Conservation (phyloP, 2,329 filamentous ascomycete genomes). For the Hypoxylon sp. region DNA sequence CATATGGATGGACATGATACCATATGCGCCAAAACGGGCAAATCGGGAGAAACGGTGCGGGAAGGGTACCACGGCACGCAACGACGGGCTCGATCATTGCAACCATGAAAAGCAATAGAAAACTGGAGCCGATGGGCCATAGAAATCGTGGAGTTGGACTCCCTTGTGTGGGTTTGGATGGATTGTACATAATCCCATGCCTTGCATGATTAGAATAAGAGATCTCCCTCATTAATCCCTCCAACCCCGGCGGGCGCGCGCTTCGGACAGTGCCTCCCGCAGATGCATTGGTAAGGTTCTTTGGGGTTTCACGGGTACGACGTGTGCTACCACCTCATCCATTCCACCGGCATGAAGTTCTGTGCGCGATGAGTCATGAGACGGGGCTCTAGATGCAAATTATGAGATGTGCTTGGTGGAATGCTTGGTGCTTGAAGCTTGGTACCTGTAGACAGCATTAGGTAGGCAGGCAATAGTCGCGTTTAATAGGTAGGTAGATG, state of each 20-base stretch:
- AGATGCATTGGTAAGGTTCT: slow-evolving; percentile 34
- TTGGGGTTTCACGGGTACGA: slow-evolving; percentile 31
- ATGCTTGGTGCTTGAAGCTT: too few species aligned
- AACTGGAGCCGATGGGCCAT: slow-evolving; percentile 29
- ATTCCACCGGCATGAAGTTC: slow-evolving; percentile 16
- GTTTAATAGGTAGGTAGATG: too few species aligned
- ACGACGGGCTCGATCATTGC: slow-evolving; percentile 33
- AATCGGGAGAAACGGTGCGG: slow-evolving; percentile 27
- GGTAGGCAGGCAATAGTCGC: too few species aligned
- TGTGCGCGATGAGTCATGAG: slow-evolving; percentile 24
- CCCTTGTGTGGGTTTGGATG: too few species aligned
- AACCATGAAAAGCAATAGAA: slow-evolving; percentile 31
- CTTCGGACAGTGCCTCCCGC: slow-evolving; percentile 42
- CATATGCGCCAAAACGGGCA: slow-evolving; percentile 22
- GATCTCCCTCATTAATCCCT: slow-evolving; percentile 11
- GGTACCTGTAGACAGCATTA: too few species aligned
- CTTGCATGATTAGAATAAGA: slow-evolving; percentile 33
- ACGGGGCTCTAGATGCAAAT: too few species aligned
- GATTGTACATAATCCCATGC: slow-evolving; percentile 28
- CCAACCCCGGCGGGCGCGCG: slow-evolving; percentile 25
- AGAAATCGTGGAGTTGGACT: slow-evolving; percentile 33
- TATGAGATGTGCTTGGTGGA: too few species aligned
- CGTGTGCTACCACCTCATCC: slow-evolving; percentile 27
- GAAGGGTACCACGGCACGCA: slow-evolving; percentile 32
- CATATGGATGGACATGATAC: slow-evolving; percentile 10